Conservation (phyloP, 225 moss, liverwort and hornwort genomes). For the Lunularia cruciata region DNA sequence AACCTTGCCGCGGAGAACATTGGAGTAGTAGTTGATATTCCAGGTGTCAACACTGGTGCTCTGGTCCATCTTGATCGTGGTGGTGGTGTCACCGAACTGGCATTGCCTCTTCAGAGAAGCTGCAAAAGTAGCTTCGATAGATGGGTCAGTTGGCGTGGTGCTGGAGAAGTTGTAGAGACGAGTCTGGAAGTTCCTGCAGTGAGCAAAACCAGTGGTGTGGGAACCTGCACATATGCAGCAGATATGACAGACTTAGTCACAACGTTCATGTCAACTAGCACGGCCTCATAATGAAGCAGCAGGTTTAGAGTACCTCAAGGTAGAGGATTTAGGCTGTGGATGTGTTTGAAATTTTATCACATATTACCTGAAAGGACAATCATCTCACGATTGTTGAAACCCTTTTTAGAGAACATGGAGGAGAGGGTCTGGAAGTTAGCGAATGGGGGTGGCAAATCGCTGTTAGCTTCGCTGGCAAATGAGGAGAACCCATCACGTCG, state of each 20-base stretch:
- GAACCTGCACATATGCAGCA: constrained; percentile 27
- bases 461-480: constrained; percentile 25
- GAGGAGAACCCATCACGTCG: constrained; percentile 36
- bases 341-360: neutral
- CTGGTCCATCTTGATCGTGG: constrained; percentile 12
- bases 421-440: neutral
- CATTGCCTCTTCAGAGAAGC: constrained; percentile 29
- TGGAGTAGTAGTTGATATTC: constrained; percentile 40
- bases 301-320: neutral
- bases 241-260: neutral
- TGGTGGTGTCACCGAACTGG: constrained; percentile 17
- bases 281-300: too few relatives aligned
- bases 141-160: constrained; percentile 17
- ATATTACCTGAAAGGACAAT: constrained; percentile 38
- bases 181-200: constrained; percentile 39
- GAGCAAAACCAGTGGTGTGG: constrained; percentile 48
- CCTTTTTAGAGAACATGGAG: constrained; percentile 16
- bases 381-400: constrained; percentile 32
- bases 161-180: constrained; percentile 38
- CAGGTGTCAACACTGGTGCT: constrained; percentile 26
- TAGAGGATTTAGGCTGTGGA: neutral
- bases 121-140: constrained; percentile 35
- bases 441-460: constrained; percentile 36
- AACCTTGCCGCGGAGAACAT: constrained; percentile 25
- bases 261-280: neutral